Percentiles rank a stretch among this genome's conserved stretches.
These are phyloP conservation scores for Fusarium euwallaceae DNA, from an alignment of 2,329 filamentous ascomycete species.

Conservation along the genomic window DNA sequence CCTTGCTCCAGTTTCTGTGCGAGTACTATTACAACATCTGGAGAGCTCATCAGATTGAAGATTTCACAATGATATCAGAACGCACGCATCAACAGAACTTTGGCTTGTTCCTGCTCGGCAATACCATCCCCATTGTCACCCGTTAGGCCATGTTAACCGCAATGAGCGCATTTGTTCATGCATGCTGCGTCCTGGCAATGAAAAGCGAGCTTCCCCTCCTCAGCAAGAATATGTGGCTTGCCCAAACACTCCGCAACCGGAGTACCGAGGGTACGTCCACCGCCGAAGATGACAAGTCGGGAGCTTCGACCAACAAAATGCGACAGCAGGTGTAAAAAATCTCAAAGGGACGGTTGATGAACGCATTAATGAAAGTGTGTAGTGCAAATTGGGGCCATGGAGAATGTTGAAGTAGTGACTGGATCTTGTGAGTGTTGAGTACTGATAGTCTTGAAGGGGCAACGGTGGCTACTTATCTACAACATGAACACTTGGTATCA, in stretches of 20 bases:
- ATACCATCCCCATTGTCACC: background rate
- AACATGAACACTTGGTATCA: background rate
- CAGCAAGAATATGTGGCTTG: background rate
- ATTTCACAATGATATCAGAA: too few species aligned
- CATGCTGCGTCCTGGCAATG: background rate
- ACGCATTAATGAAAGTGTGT: background rate
- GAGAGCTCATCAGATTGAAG: too few species aligned
- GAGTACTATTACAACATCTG: background rate
- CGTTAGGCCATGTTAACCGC: background rate
- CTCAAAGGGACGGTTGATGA: background rate
- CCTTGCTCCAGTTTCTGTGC: background rate
- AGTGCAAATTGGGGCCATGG: background rate
- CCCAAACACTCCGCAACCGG: background rate
- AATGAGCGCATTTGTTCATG: background rate
- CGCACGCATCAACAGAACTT: too few species aligned
- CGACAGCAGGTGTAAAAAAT: background rate
- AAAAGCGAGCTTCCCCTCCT: background rate
- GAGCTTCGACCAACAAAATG: background rate
- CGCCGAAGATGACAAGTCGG: background rate
- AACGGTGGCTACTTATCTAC: background rate
- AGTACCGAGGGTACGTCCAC: background rate
- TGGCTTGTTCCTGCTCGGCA: background rate
- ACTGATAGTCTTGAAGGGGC: background rate
- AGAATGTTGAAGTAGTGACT: background rate
- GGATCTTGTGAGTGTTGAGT: background rate